Evolutionary conservation across 805 yeast genomes (phyloP).

Genomic region (Zygosaccharomyces rouxii): DNA sequence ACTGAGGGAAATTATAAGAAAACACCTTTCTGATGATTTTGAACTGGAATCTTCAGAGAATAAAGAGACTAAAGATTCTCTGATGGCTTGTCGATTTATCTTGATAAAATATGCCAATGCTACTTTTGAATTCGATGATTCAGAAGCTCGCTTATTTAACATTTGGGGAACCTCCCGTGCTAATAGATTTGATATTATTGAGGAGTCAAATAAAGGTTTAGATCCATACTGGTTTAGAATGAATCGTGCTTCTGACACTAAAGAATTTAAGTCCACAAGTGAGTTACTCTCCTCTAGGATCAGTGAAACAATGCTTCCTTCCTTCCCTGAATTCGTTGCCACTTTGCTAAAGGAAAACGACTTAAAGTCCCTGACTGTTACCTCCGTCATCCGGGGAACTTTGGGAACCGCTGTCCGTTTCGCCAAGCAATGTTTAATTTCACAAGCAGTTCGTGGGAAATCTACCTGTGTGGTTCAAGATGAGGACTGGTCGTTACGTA

Average conservation of each 20-base stretch:
- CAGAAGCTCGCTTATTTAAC: conserved; percentile 63
- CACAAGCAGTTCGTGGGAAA: conserved; percentile 54
- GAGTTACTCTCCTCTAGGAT: conserved; percentile 42
- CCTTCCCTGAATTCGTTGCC: conserved; percentile 40
- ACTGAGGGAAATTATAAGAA: conserved; percentile 40
- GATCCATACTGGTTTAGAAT: conserved; percentile 78
- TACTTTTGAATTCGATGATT: conserved; percentile 60
- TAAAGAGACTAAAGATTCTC: conserved; percentile 28
- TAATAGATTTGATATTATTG: conserved; percentile 68
- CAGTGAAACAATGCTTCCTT: conserved; percentile 48
- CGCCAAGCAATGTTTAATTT: conserved; percentile 54
- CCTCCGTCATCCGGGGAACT: conserved; percentile 33
- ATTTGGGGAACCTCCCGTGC: conserved; percentile 54
- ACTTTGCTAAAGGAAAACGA: conserved; percentile 31
- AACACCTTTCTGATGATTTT: conserved; percentile 37
- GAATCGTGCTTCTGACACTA: conserved; percentile 43
- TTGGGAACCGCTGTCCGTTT: conserved; percentile 48
- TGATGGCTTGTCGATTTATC: conserved; percentile 54
- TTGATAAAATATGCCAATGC: conserved; percentile 62
- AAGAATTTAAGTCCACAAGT: conserved; percentile 41
- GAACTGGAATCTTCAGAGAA: conserved; percentile 16
- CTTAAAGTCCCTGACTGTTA: conserved; percentile 18
- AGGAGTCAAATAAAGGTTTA: conserved; percentile 75
- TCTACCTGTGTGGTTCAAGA: conserved; percentile 59
- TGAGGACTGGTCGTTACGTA: conserved; percentile 66